Evolutionary conservation across 2,329 filamentous ascomycete genomes (phyloP).

Genomic region (Monosporascus sp.): DNA sequence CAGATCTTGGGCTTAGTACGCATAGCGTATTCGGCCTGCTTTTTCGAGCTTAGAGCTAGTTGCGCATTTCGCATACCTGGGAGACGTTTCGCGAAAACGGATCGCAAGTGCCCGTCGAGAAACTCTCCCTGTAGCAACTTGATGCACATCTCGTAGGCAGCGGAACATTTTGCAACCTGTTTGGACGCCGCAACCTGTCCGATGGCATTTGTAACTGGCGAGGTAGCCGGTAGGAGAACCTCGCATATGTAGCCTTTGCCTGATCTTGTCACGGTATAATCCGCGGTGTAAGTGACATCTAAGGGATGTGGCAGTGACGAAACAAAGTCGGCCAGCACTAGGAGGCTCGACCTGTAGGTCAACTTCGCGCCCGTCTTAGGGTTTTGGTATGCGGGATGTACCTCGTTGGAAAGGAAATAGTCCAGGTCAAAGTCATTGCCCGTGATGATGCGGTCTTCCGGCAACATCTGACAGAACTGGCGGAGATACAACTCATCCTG

Average conservation of each 20-base stretch:
- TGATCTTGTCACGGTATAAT: slow-evolving; percentile 57
- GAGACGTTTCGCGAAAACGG: slow-evolving; percentile 64
- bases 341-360: slow-evolving; percentile 69
- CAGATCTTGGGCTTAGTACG: slow-evolving; percentile 73
- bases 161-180: slow-evolving; percentile 76
- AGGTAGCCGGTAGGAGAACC: slow-evolving; percentile 68
- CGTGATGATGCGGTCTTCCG: slow-evolving; percentile 65
- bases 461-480: slow-evolving; percentile 69
- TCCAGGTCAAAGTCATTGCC: slow-evolving; percentile 55
- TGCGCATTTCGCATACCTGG: slow-evolving; percentile 84
- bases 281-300: slow-evolving; percentile 32
- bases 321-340: slow-evolving; percentile 68
- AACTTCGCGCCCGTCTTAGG: slow-evolving; percentile 68
- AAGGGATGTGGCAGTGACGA: slow-evolving; percentile 55
- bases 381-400: slow-evolving; percentile 54
- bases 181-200: slow-evolving; percentile 66
- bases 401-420: slow-evolving; percentile 47
- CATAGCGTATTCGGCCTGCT: slow-evolving; percentile 70
- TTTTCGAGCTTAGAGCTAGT: slow-evolving; percentile 75
- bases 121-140: slow-evolving; percentile 60
- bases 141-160: slow-evolving; percentile 79
- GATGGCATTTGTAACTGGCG: slow-evolving; percentile 62
- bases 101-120: slow-evolving; percentile 69
- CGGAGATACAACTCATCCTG: slow-evolving; percentile 60
- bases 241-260: slow-evolving; percentile 67